Percentiles rank a stretch among this genome's conserved stretches.
Conservation (phyloP, 345 rosid species). For the Clausena lansium region DNA sequence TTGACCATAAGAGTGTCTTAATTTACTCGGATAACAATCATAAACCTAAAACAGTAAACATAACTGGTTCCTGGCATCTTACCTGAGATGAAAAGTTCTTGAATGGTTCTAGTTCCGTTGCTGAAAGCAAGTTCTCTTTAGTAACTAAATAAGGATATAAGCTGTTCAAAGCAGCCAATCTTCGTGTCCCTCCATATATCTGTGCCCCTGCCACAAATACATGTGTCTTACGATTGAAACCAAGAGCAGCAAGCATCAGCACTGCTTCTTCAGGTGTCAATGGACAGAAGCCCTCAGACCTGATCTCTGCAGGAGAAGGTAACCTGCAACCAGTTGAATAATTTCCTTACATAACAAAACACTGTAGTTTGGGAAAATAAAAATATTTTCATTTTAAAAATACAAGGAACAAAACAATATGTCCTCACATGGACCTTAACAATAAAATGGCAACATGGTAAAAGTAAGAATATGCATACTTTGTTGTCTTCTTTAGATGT, state of each 20-base stretch:
- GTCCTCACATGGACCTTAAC: not conserved
- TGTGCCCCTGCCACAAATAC: conserved; percentile 87
- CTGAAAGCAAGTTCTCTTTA: conserved; percentile 81
- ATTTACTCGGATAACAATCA: not conserved
- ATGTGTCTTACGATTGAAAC: conserved; percentile 76
- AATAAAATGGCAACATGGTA: not conserved
- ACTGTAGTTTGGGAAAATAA: not conserved
- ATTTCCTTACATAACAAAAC: not conserved
- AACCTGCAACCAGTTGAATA: conserved; percentile 41
- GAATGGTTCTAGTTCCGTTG: conserved; percentile 77
- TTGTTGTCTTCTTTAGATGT: conserved; percentile 52
- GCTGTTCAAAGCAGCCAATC: conserved; percentile 70
- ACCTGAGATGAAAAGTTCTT: conserved; percentile 91
- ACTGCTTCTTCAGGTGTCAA: conserved; percentile 92
- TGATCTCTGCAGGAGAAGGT: conserved; percentile 68
- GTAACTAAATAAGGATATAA: conserved; percentile 88
- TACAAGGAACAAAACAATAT: not conserved
- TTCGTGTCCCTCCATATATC: conserved; percentile 68
- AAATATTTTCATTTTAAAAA: not conserved
- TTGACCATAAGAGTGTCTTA: not conserved
- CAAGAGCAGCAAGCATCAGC: conserved; percentile 93
- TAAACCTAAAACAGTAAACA: not conserved
- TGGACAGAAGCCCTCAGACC: conserved; percentile 88
- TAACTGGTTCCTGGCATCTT: conserved; percentile 4
- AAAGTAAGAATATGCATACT: conserved; percentile 35